A percentile compares a stretch with the other conserved stretches of the same genome.
Conservation (phyloP, 2,329 filamentous ascomycete genomes). For the Sclerotinia nivalis region DNA sequence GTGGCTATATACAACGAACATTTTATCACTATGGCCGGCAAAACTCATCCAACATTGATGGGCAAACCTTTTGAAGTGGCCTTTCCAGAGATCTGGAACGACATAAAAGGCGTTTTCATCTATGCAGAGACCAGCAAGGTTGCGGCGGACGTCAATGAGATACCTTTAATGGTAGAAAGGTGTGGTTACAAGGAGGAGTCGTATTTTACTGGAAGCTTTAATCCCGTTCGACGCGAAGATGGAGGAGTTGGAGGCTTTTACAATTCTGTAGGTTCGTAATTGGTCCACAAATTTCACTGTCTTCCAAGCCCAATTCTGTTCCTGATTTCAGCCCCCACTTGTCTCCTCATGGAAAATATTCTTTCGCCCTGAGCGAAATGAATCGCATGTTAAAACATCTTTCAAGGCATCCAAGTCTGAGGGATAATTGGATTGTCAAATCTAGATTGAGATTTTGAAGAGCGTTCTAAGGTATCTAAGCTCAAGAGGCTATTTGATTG, state of each 20-base stretch:
- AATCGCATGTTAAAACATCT: background rate
- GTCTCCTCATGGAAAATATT: background rate
- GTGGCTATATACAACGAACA: constrained; percentile 37
- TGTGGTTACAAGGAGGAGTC: constrained; percentile 34
- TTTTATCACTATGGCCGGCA: constrained; percentile 34
- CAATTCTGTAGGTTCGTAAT: constrained; percentile 27
- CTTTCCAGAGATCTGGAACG: constrained; percentile 32
- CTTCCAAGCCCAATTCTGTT: background rate
- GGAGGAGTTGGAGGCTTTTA: constrained; percentile 35
- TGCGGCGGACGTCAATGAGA: constrained; percentile 33
- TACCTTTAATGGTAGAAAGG: constrained; percentile 34
- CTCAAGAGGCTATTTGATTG: background rate
- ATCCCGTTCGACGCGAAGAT: constrained; percentile 33
- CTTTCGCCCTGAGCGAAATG: background rate
- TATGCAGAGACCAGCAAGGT: constrained; percentile 29
- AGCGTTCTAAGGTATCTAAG: background rate
- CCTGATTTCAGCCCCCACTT: background rate
- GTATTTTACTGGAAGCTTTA: constrained; percentile 38
- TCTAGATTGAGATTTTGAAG: background rate
- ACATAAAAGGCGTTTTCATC: constrained; percentile 29
- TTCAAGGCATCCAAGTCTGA: background rate
- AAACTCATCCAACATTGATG: constrained; percentile 35
- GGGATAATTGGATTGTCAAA: background rate
- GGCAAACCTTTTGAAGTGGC: constrained; percentile 28
- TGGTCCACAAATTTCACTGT: background rate